phyloP scores from a whole-genome alignment of 108 stramenopile genomes.

The Parietichytrium sp. region DNA sequence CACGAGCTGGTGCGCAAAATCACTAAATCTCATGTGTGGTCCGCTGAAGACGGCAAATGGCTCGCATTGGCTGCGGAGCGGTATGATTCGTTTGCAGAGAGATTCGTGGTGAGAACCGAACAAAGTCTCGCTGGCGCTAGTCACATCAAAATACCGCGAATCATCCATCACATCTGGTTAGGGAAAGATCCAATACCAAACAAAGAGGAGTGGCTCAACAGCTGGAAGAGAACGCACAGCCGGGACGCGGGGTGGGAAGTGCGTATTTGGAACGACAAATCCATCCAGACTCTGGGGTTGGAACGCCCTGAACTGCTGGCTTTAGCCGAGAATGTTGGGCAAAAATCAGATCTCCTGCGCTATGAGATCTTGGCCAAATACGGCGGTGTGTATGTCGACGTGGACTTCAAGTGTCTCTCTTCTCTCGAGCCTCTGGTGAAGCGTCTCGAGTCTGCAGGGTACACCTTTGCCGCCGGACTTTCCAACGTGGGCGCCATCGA shows the following conservation, averaged over 20 bases:
- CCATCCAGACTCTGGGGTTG: not conserved
- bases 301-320: not conserved
- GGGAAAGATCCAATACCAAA: not conserved
- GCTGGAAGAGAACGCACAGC: not conserved
- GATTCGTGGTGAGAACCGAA: not conserved
- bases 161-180: constrained; percentile 33
- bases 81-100: not conserved
- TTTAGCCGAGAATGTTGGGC: not conserved
- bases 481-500: constrained; percentile 24
- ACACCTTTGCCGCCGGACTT: not conserved
- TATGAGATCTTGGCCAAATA: not conserved
- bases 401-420: constrained; percentile 4
- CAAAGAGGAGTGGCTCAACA: constrained; percentile 12
- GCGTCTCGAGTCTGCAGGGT: not conserved
- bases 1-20: too few relatives aligned
- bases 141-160: constrained; percentile 14
- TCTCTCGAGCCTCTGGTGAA: not conserved
- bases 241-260: not conserved
- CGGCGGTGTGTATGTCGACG: constrained; percentile 20
- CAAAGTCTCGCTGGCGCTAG: not conserved
- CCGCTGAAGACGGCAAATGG: not conserved
- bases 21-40: too few relatives aligned
- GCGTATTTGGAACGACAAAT: not conserved
- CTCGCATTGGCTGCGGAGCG: not conserved
- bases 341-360: not conserved